Conservation (phyloP, 768 basidiomycete genomes). For the Daedaleopsis sinensis region DNA sequence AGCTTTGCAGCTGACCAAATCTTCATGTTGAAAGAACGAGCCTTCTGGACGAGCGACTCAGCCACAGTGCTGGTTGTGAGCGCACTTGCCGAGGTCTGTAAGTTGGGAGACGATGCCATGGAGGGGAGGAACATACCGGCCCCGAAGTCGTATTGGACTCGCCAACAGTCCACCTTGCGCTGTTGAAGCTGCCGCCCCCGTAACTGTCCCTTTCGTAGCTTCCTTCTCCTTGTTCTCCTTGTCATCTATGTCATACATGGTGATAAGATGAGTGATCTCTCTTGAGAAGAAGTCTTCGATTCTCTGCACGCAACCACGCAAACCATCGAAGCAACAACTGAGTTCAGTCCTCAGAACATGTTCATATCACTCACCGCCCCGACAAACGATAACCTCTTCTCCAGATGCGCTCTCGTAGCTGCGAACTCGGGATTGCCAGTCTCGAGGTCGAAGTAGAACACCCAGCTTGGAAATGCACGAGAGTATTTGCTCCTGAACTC, state of each 20-base stretch:
- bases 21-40: constrained; percentile 74
- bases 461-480: constrained; percentile 81
- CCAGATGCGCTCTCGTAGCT: constrained; percentile 45
- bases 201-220: constrained; percentile 30
- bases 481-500: constrained; percentile 87
- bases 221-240: constrained; percentile 78
- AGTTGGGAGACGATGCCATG: constrained; percentile 1
- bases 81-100: constrained; percentile 19
- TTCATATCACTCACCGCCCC: constrained; percentile 69
- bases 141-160: constrained; percentile 68
- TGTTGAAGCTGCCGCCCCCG: constrained; percentile 31
- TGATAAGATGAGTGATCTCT: constrained; percentile 87
- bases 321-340: not conserved
- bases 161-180: constrained; percentile 41
- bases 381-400: constrained; percentile 61
- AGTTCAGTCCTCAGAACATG: not conserved
- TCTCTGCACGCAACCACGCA: constrained; percentile 46
- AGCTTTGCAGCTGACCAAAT: constrained; percentile 82
- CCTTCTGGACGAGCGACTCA: constrained; percentile 65
- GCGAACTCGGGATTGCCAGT: constrained; percentile 42
- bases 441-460: constrained; percentile 84
- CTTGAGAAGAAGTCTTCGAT: constrained; percentile 90
- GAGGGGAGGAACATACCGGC: constrained; percentile 45
- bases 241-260: constrained; percentile 47
- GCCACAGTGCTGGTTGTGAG: not conserved